Base-by-base conservation (phyloP, 2,329 filamentous ascomycete genomes). In the Delphinella strobiligena region DNA sequence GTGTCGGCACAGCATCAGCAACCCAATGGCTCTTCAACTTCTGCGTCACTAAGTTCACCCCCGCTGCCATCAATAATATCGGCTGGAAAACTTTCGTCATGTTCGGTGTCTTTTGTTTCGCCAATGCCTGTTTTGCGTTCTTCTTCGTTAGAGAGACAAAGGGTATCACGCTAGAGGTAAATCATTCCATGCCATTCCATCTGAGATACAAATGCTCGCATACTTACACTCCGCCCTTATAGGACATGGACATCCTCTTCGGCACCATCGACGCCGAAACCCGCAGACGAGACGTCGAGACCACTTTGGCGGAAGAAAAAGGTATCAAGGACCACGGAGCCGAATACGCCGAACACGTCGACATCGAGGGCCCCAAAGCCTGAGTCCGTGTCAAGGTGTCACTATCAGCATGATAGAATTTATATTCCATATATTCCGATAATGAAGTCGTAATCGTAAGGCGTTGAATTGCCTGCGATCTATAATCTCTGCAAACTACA, bases 21-120 rank as follows among this genome's bases (percentile, higher is more conserved):
- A 56, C 58, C 0, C 56, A 62, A 37, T 62, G 60, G 60, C 46
- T 60, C 3, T 62, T 62, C 47, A 62, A 62, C 34, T 63, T 64
- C 38, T 54, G 61, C n/a, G 59, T 64, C 45, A 62, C 61, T 1
- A 52, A 61, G 15, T 55, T 61, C 18, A 64, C 61, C 0, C 63
- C 63, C 4, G 53, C 58, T 24, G 61, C 61, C 33, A 55, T 66
- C 17, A 53, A 54, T n/a, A 52, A 58, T 36, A 61, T 62, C 47
- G 59, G 60, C 8, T 61, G 54, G 47, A 47, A 54, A 11, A 61
- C 59, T 1, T 64, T 62, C 45, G 38, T 64, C 19, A 60, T 64
- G 51, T 64, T 64, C 41, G 61, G 54, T 8, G 45, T 53, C 9
- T 56, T 63, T 19, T 58, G 61, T 36, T 43, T 58, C 5, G 49